Conservation (phyloP, 352 stramenopile species). For the Globisporangium orthogonon region DNA sequence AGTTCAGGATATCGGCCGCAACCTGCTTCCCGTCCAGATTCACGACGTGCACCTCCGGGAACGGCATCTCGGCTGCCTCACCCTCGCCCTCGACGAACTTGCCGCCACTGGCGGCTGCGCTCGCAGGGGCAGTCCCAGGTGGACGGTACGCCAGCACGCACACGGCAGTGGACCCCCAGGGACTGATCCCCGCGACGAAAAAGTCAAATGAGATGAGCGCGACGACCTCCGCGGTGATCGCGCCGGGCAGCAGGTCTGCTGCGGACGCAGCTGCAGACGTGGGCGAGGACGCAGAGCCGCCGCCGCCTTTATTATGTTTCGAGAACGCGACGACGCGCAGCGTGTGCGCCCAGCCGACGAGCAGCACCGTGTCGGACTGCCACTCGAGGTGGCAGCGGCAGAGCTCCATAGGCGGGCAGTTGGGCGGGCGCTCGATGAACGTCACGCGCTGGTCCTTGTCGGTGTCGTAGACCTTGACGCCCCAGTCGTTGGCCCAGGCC, state of each 20-base stretch:
- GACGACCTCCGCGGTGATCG: constrained; percentile 57
- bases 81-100: constrained; percentile 59
- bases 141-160: constrained; percentile 71
- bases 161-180: constrained; percentile 48
- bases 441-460: constrained; percentile 71
- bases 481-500: constrained; percentile 84
- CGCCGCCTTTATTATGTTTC: constrained; percentile 22
- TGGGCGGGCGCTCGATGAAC: constrained; percentile 73
- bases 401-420: constrained; percentile 78
- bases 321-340: constrained; percentile 70
- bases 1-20: constrained; percentile 70
- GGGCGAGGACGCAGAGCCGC: constrained; percentile 24
- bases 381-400: constrained; percentile 78
- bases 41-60: constrained; percentile 84
- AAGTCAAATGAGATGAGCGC: constrained; percentile 79
- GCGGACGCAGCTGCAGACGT: constrained; percentile 6
- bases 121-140: constrained; percentile 21
- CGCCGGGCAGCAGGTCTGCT: constrained; percentile 19
- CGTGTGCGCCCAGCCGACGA: constrained; percentile 74
- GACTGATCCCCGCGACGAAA: constrained; percentile 71
- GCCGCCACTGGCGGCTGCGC: background rate
- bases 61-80: constrained; percentile 62
- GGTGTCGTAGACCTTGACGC: constrained; percentile 81
- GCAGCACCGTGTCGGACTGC: constrained; percentile 46
- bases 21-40: constrained; percentile 84